These are phyloP conservation scores for Penicillium occitanis DNA, from an alignment of 2,329 filamentous ascomycete species.

Conservation along the genomic window DNA sequence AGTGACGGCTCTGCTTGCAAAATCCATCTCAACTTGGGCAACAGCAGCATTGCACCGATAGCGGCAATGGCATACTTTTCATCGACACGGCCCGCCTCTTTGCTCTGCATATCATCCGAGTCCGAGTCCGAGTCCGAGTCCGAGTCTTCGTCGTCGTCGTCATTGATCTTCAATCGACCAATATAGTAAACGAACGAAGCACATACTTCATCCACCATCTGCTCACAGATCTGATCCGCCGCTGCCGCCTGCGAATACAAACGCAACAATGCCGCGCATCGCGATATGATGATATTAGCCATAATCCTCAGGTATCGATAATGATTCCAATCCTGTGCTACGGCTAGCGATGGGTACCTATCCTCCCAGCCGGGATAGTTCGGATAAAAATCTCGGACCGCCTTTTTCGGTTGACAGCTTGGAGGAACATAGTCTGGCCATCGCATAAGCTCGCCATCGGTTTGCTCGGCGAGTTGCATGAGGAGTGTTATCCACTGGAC, in stretches of 20 bases:
- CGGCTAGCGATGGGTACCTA: slow-evolving; percentile 4
- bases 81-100: not conserved
- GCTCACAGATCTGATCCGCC: slow-evolving; percentile 10
- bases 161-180: not conserved
- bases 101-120: not conserved
- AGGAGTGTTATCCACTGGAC: not conserved
- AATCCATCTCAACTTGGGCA: slow-evolving; percentile 15
- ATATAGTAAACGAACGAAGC: slow-evolving; percentile 12
- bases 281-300: slow-evolving; percentile 11
- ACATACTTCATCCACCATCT: slow-evolving; percentile 13
- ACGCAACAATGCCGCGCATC: slow-evolving; percentile 7
- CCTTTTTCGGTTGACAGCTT: not conserved
- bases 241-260: slow-evolving; percentile 1
- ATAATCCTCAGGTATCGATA: slow-evolving; percentile 15
- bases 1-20: not conserved
- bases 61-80: not conserved
- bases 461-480: not conserved
- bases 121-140: not conserved
- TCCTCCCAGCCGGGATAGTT: slow-evolving; percentile 13
- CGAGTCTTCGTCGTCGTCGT: not conserved
- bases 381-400: not conserved
- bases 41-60: slow-evolving; percentile 4
- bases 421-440: slow-evolving; percentile 4
- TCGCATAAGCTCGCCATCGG: slow-evolving; percentile 11
- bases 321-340: slow-evolving; percentile 15